These are phyloP conservation scores for Schoenoplectus tabernaemontani DNA, from an alignment of 202 grass and related monocot species.

Conservation along the genomic window DNA sequence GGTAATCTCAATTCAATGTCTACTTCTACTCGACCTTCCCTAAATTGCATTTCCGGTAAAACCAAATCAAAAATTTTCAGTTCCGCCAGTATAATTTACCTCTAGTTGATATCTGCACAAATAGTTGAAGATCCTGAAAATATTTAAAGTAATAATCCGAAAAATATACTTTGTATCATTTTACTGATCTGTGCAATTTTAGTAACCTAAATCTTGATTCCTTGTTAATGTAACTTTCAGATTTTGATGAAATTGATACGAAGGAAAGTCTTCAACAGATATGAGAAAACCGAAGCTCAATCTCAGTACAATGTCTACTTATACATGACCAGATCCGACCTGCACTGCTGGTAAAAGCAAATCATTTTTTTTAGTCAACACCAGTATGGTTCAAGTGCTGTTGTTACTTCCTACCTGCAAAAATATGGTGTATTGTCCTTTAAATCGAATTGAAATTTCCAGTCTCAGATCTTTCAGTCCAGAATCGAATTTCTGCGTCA, in stretches of 20 bases:
- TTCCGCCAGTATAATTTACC: background rate
- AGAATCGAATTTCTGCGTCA: background rate
- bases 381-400: background rate
- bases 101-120: background rate
- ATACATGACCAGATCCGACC: background rate
- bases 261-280: conserved; percentile 28
- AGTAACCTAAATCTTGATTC: background rate
- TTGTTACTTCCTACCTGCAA: background rate
- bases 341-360: background rate
- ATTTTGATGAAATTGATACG: conserved; percentile 34
- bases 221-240: conserved; percentile 23
- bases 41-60: background rate
- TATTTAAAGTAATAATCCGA: background rate
- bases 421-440: background rate
- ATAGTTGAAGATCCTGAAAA: background rate
- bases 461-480: background rate
- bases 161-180: background rate
- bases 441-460: background rate
- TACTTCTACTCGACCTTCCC: background rate
- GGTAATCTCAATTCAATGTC: background rate
- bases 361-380: background rate
- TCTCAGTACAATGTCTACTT: background rate
- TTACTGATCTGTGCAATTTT: background rate
- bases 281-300: conserved; percentile 29
- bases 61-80: background rate